Evolutionary conservation across 2,329 filamentous ascomycete genomes (phyloP).

Genomic region (Sclerotinia subarctica): DNA sequence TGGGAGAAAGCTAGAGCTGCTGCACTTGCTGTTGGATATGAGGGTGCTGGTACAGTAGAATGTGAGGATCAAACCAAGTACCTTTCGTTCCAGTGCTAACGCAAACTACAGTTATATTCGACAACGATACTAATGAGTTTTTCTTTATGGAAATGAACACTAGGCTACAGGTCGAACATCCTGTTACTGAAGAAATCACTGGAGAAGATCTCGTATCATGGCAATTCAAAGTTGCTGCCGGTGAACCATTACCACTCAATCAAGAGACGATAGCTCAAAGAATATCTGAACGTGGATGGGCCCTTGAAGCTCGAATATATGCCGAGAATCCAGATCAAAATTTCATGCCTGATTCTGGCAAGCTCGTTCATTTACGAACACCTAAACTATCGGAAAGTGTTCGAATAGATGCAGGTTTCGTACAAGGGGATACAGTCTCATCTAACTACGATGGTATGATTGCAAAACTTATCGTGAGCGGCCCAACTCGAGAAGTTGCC

Average conservation of each 20-base stretch:
- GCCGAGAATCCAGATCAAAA: constrained; percentile 89
- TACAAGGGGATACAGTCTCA: constrained; percentile 86
- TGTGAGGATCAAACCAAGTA: constrained; percentile 51
- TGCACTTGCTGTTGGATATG: constrained; percentile 75
- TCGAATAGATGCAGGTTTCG: constrained; percentile 89
- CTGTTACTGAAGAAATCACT: constrained; percentile 80
- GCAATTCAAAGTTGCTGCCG: constrained; percentile 85
- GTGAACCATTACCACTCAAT: constrained; percentile 61
- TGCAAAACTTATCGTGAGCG: constrained; percentile 91
- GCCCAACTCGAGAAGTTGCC: constrained; percentile 71
- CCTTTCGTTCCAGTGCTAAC: neutral
- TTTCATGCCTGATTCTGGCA: constrained; percentile 92
- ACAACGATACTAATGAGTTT: constrained; percentile 76
- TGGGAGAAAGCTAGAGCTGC: constrained; percentile 65
- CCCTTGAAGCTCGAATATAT: constrained; percentile 94
- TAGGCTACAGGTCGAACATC: constrained; percentile 92
- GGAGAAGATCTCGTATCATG: constrained; percentile 83
- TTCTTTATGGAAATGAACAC: constrained; percentile 86
- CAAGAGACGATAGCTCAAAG: constrained; percentile 63
- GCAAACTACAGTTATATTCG: constrained; percentile 67
- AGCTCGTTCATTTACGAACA: constrained; percentile 76
- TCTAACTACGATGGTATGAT: constrained; percentile 99
- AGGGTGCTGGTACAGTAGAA: constrained; percentile 86
- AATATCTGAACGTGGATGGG: constrained; percentile 75
- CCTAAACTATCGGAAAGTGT: constrained; percentile 68